Conservation (phyloP, 352 stramenopile species). For the Phytophthora brassicae region DNA sequence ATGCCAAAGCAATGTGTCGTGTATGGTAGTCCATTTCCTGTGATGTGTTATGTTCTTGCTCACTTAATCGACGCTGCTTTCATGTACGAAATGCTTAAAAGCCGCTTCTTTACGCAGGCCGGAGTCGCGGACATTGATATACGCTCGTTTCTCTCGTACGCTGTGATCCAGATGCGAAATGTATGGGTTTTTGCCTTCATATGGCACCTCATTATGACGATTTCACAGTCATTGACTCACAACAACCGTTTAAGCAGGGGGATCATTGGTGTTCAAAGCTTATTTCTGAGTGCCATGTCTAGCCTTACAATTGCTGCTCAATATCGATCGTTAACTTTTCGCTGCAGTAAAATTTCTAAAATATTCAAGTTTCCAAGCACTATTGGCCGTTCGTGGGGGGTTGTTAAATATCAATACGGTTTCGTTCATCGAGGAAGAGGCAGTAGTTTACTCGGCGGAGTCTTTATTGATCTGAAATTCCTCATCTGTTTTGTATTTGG, state of each 20-base stretch:
- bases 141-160: conserved; percentile 20
- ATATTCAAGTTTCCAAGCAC: conserved; percentile 10
- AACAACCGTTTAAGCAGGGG: conserved; percentile 7
- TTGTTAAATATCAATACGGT: conserved; percentile 14
- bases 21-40: conserved; percentile 42
- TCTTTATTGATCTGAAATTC: conserved; percentile 33
- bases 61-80: conserved; percentile 42
- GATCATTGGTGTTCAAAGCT: conserved; percentile 29
- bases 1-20: conserved; percentile 45
- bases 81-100: conserved; percentile 32
- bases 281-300: conserved; percentile 32
- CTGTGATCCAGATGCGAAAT: conserved; percentile 40
- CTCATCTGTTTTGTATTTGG: conserved; percentile 17
- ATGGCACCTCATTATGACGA: conserved; percentile 18
- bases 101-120: conserved; percentile 20
- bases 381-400: not conserved
- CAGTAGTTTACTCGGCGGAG: conserved; percentile 14
- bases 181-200: conserved; percentile 38
- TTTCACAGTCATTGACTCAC: conserved; percentile 5
- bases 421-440: conserved; percentile 12
- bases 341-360: conserved; percentile 7
- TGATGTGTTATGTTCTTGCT: conserved; percentile 40
- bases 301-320: conserved; percentile 34
- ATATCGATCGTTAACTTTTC: conserved; percentile 17
- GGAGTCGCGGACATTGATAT: conserved; percentile 26